These are phyloP conservation scores for Ceratocystis papillata DNA, from an alignment of 2,329 filamentous ascomycete species.

Conservation along the genomic window DNA sequence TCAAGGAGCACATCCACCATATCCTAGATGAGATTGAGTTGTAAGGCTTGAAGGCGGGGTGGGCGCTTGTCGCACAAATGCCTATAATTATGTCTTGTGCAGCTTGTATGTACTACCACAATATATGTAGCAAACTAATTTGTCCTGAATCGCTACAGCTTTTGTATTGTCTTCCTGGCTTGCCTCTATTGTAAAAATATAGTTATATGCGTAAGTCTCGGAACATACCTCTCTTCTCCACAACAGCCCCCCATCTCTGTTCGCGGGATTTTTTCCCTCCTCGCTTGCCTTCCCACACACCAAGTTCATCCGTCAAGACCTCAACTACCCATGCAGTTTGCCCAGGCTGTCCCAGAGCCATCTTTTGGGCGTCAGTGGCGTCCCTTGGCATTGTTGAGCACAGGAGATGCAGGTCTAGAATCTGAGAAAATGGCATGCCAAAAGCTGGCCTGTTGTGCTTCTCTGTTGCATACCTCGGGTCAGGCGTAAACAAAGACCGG, in stretches of 20 bases:
- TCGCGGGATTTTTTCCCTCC: constrained; percentile 36
- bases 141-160: background rate
- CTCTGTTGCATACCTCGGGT: constrained; percentile 26
- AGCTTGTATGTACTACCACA: background rate
- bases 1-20: constrained; percentile 18
- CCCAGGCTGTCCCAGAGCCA: constrained; percentile 8
- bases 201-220: constrained; percentile 25
- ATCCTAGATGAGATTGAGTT: constrained; percentile 18
- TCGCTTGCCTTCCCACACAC: constrained; percentile 33
- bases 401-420: constrained; percentile 46
- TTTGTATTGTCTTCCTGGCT: background rate
- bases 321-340: constrained; percentile 38
- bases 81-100: background rate
- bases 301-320: constrained; percentile 42
- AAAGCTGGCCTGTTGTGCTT: constrained; percentile 41
- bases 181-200: background rate
- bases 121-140: constrained; percentile 5
- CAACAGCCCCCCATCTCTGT: constrained; percentile 44
- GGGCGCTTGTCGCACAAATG: background rate
- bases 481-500: constrained; percentile 40
- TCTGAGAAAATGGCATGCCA: constrained; percentile 44
- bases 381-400: constrained; percentile 37
- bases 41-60: background rate
- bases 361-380: constrained; percentile 34
- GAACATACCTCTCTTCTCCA: constrained; percentile 34